These are phyloP conservation scores for Sonneratia caseolaris DNA, from an alignment of 345 rosid species.

Conservation along the genomic window DNA sequence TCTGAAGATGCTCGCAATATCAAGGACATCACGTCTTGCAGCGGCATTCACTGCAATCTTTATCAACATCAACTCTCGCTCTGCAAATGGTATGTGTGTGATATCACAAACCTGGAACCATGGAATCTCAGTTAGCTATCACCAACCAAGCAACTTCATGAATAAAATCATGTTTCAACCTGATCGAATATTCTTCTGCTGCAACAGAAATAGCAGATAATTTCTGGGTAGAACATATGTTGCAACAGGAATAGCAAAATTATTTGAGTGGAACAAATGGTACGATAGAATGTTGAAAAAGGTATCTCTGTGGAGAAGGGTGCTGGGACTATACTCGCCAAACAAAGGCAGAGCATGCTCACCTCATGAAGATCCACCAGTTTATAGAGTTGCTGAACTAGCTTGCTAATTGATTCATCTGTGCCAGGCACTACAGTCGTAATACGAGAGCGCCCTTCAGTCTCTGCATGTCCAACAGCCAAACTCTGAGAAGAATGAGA, in stretches of 20 bases:
- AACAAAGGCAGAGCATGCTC: slow-evolving; percentile 9
- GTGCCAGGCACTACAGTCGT: slow-evolving; percentile 63
- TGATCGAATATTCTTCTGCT: too few species aligned
- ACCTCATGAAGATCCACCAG: slow-evolving; percentile 57
- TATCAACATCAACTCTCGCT: slow-evolving; percentile 22
- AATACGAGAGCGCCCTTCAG: slow-evolving; percentile 52
- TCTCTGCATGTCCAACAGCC: slow-evolving; percentile 60
- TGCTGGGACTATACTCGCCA: neutral
- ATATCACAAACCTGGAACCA: slow-evolving; percentile 15
- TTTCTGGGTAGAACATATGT: neutral
- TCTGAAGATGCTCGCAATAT: slow-evolving; percentile 23
- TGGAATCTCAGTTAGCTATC: neutral
- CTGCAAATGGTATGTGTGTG: slow-evolving; percentile 20
- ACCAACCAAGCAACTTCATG: neutral
- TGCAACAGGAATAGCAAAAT: too few species aligned
- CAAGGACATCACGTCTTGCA: slow-evolving; percentile 20
- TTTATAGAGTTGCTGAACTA: slow-evolving; percentile 55
- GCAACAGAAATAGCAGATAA: too few species aligned
- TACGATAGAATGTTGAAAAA: neutral
- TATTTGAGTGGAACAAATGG: neutral
- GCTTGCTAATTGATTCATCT: slow-evolving; percentile 53
- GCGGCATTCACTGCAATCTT: slow-evolving; percentile 20
- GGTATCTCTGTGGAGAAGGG: neutral
- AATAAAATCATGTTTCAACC: too few species aligned
- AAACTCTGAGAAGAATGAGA: slow-evolving; percentile 37